A percentile compares a stretch with the other conserved stretches of the same genome.
These are phyloP conservation scores for Glycine latifolia DNA, from an alignment of 306 rosid species.

Conservation along the genomic window DNA sequence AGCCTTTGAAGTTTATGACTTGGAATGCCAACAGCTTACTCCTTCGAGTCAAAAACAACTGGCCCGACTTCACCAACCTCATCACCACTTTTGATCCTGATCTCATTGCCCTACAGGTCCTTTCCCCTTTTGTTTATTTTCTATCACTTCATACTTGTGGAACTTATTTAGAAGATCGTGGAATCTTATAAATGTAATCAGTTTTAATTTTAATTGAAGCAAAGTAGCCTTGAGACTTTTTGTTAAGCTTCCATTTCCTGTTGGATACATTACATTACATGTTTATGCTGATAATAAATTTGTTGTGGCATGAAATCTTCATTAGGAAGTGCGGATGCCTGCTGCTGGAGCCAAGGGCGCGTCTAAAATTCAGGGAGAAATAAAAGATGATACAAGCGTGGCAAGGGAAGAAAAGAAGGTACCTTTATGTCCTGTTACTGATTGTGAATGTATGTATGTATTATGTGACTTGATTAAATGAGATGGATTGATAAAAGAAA, in stretches of 20 bases:
- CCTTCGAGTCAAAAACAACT: constrained; percentile 84
- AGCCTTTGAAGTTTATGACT: constrained; percentile 83
- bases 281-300: not conserved
- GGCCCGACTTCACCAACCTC: constrained; percentile 71
- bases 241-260: not conserved
- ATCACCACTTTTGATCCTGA: constrained; percentile 78
- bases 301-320: constrained; percentile 30
- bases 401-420: constrained; percentile 90
- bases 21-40: constrained; percentile 97
- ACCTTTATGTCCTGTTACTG: not conserved
- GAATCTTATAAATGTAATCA: not conserved
- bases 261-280: not conserved
- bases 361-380: constrained; percentile 75
- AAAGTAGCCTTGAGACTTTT: constrained; percentile 1
- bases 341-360: constrained; percentile 88
- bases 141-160: not conserved
- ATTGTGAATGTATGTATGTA: not conserved
- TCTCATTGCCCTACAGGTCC: constrained; percentile 84
- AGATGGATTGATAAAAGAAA: not conserved
- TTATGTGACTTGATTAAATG: not conserved
- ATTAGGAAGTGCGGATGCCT: constrained; percentile 95
- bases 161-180: not conserved
- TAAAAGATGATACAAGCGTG: constrained; percentile 84
- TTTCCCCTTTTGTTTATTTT: not conserved
- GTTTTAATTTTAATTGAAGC: not conserved